A percentile compares a stretch with the other conserved stretches of the same genome.
These are phyloP conservation scores for Fusarium sp. DNA, from an alignment of 2,329 filamentous ascomycete genomes.

Conservation along the genomic window DNA sequence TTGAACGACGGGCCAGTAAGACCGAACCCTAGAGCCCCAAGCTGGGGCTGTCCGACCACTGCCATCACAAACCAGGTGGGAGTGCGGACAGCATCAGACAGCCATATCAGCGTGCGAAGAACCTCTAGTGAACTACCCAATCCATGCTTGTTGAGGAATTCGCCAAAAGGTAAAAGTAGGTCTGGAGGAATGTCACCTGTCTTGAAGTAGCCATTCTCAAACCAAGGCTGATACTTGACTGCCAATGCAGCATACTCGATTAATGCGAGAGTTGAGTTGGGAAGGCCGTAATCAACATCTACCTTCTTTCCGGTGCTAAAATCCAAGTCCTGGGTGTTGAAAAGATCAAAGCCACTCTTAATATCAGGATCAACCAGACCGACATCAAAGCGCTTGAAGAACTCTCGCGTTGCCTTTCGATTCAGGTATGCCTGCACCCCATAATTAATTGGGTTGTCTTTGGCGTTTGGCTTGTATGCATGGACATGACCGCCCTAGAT, in stretches of 20 bases:
- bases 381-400: constrained; percentile 35
- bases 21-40: constrained; percentile 13
- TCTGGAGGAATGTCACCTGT: constrained; percentile 11
- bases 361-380: constrained; percentile 14
- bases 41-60: constrained; percentile 27
- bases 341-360: background rate
- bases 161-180: constrained; percentile 29
- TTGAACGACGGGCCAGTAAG: constrained; percentile 22
- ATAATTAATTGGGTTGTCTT: constrained; percentile 20
- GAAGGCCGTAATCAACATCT: constrained; percentile 12
- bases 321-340: constrained; percentile 17
- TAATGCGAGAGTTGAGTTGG: constrained; percentile 4
- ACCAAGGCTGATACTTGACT: constrained; percentile 27
- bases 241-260: constrained; percentile 14
- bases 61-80: constrained; percentile 36
- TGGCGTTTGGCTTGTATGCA: constrained; percentile 10
- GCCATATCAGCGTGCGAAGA: constrained; percentile 23
- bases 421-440: constrained; percentile 33
- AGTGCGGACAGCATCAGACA: constrained; percentile 12
- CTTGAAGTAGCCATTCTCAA: constrained; percentile 35
- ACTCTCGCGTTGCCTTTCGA: constrained; percentile 15
- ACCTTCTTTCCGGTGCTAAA: constrained; percentile 26
- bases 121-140: constrained; percentile 8
- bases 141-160: constrained; percentile 19
- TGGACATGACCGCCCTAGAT: constrained; percentile 35